Evolutionary conservation across 2,329 filamentous ascomycete species (phyloP), one percentile per base, ranked within the genome.

Genomic region (Trichoderma simmonsii): DNA sequence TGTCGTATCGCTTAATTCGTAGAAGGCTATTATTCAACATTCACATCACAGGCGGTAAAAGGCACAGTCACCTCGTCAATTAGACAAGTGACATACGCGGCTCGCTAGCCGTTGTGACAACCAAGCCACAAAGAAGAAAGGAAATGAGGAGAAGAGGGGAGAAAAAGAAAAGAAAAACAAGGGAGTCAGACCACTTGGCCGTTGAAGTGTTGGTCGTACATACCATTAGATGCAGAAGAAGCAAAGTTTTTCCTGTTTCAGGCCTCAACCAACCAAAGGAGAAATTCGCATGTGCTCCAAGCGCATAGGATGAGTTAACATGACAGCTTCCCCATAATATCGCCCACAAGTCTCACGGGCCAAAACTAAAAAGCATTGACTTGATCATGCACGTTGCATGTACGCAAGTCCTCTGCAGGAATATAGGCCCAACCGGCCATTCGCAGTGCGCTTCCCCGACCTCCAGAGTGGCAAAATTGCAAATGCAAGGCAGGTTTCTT

Each of bases 361-460:
- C 56, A 24, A 60, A 26, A 51, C 34, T 51, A 18, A 21, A 32
- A 39, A 62, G 32, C 60, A 62, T 28, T 18, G 60, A 63, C 60
- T 43, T 62, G 39, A 69, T 69, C 39, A 69, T 69, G 66, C 66
- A 69, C 39, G 66, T 61, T 69, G n/a, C 56, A 69, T 61, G 56
- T 61, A 61, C 36, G 56, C 57, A 69, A 69, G 57, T 43, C 39
- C 66, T 61, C 39, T 39, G 57, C 57, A 69, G 57, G 66, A 62
- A 69, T 69, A 57, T 48, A 60, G 56, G 26, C 34, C 56, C 26
- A 21, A 60, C 26, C 39, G 18, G 21, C 56, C 24, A 59, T 30
- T 51, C 56, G 36, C 36, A 24, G 43, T 60, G 26, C 51, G 12
- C 28, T 69, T 69, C 54, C 56, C 66, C 26, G 39, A 36, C 28